phyloP scores from a whole-genome alignment of 306 rosid species.

The Arachis stenosperma region DNA sequence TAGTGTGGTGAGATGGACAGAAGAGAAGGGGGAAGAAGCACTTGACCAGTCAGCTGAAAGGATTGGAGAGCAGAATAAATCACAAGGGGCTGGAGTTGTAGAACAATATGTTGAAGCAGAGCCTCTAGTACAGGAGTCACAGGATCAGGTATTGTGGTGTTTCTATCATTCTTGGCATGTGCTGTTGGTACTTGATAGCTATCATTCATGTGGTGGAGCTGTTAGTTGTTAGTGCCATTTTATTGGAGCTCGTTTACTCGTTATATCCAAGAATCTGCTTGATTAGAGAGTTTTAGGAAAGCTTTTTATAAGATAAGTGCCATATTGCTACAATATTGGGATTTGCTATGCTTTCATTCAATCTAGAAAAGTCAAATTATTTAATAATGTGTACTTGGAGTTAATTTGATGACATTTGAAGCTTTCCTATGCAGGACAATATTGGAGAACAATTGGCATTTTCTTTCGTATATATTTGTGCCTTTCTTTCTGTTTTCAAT shows the following conservation, averaged over 20 bases:
- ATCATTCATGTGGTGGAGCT: neutral
- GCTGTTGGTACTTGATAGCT: neutral
- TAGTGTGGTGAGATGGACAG: neutral
- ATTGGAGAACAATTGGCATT: neutral
- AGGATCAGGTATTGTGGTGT: slow-evolving; percentile 35
- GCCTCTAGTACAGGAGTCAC: neutral
- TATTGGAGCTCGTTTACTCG: neutral
- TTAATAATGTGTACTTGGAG: neutral
- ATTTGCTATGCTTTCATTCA: too few species aligned
- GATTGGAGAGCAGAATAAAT: slow-evolving; percentile 13
- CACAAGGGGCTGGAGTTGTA: neutral
- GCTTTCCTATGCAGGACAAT: neutral
- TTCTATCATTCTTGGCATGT: neutral
- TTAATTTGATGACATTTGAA: neutral
- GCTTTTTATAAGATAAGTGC: too few species aligned
- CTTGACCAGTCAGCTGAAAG: neutral
- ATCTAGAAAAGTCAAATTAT: too few species aligned
- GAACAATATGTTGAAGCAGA: neutral
- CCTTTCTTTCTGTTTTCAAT: neutral
- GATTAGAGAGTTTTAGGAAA: too few species aligned
- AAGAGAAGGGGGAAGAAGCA: slow-evolving; percentile 16
- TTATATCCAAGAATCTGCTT: too few species aligned
- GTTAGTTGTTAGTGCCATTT: neutral
- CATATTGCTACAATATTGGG: too few species aligned
- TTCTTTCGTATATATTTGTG: neutral